Base-by-base conservation (phyloP, 768 basidiomycete species). In the Serendipita vermifera region DNA sequence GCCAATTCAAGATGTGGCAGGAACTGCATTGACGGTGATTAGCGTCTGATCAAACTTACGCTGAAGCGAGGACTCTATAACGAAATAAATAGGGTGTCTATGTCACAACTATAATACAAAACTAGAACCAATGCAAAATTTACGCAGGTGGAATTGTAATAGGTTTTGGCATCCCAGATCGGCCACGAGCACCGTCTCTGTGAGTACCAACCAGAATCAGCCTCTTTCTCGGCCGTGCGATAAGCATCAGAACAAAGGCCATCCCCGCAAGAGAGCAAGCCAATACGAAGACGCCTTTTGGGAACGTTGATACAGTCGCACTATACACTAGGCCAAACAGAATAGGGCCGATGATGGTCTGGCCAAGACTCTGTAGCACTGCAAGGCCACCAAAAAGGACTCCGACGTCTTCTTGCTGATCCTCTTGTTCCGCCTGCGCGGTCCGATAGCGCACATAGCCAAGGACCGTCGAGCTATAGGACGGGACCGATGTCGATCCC, bases 341-440 rank as follows among this genome's bases (percentile, higher is more conserved):
- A 70, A 35, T 59, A 76, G 76, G 38, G 29, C 73, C 76, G 17
- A 77, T 54, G 38, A 87, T 78, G 57, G 77, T 80, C 65, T 82
- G 81, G 0, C 80, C 80, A 6, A 80, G 66, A 0, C 85, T 82
- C 55, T 80, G 77, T 38, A 87, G 64, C 14, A 85, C 77, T 2
- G 83, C 80, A 56, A 87, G 70, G 1, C 83, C 83, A 13, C 85
- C 85, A 55, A 88, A 85, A 33, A 88, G 63, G 20, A 78, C 73
- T 0, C 85, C 86, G 14, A 58, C 57, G n/a, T 58, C 54, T 27
- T 59, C 35, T 32, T 29, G 20, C 11, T 58, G 29, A 38, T 57
- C 38, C 14, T 22, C 54, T 72, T 70, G 54, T 63, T 65, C 33
- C 75, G 73, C 65, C 70, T 71, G 3, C 75, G 75, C 63, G 76